These are phyloP conservation scores for Beauveria pseudobassiana DNA, from an alignment of 2,329 filamentous ascomycete species.

Conservation along the genomic window DNA sequence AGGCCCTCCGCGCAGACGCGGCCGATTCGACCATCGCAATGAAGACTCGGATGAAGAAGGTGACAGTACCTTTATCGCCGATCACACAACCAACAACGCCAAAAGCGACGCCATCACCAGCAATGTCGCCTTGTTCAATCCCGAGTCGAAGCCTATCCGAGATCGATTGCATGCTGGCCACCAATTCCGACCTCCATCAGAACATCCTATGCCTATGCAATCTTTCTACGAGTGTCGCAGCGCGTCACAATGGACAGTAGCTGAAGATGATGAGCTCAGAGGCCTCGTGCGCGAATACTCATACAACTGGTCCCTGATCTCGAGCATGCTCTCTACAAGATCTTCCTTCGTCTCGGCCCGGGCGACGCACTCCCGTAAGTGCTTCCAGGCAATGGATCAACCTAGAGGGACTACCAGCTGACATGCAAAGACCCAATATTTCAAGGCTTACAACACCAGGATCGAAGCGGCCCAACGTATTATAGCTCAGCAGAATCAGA, in stretches of 20 bases:
- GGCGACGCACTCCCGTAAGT: constrained; percentile 90
- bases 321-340: constrained; percentile 65
- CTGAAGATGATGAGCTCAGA: constrained; percentile 86
- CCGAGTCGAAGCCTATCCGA: constrained; percentile 81
- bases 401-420: constrained; percentile 79
- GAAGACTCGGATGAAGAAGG: constrained; percentile 60
- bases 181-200: constrained; percentile 86
- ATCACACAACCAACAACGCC: constrained; percentile 36
- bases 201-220: constrained; percentile 83
- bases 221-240: constrained; percentile 82
- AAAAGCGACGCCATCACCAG: constrained; percentile 60
- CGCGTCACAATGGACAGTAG: constrained; percentile 83
- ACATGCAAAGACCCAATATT: constrained; percentile 94
- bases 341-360: constrained; percentile 73
- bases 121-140: constrained; percentile 79
- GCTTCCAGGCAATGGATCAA: constrained; percentile 93
- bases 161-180: constrained; percentile 87
- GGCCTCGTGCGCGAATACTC: constrained; percentile 82
- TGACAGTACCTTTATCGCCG: constrained; percentile 48
- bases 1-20: constrained; percentile 64
- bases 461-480: constrained; percentile 53
- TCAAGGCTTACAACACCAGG: constrained; percentile 61
- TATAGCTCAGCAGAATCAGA: constrained; percentile 46
- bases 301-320: constrained; percentile 96
- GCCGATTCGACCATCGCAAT: constrained; percentile 73